phyloP scores from a whole-genome alignment of 2,329 filamentous ascomycete species.

The Nothophoma quercina region DNA sequence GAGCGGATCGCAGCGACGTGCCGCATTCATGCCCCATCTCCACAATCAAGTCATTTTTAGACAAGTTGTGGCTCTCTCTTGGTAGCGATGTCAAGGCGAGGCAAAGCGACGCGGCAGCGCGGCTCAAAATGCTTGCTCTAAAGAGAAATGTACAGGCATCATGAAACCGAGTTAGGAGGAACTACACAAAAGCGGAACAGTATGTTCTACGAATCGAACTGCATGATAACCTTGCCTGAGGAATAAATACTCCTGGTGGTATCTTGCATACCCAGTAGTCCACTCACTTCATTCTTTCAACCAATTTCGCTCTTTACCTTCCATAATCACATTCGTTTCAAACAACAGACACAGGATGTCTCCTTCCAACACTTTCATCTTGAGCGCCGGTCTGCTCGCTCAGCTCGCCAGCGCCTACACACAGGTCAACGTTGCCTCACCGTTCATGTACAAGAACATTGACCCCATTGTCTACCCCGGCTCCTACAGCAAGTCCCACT shows the following conservation, averaged over 20 bases:
- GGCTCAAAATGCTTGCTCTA: slow-evolving; percentile 5
- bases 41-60: not conserved
- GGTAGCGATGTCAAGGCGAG: not conserved
- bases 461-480: slow-evolving; percentile 55
- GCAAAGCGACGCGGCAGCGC: not conserved
- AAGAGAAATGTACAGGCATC: not conserved
- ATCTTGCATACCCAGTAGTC: not conserved
- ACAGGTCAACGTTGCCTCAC: slow-evolving; percentile 40
- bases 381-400: slow-evolving; percentile 36
- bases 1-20: not conserved
- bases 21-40: slow-evolving; percentile 2
- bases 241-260: slow-evolving; percentile 5
- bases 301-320: slow-evolving; percentile 6
- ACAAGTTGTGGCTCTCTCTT: slow-evolving; percentile 3
- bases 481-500: slow-evolving; percentile 49
- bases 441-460: slow-evolving; percentile 57
- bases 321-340: slow-evolving; percentile 8
- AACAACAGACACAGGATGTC: slow-evolving; percentile 41
- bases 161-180: slow-evolving; percentile 10
- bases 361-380: slow-evolving; percentile 27
- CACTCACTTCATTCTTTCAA: slow-evolving; percentile 4
- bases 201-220: not conserved
- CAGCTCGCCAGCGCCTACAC: slow-evolving; percentile 44
- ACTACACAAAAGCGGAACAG: slow-evolving; percentile 6
- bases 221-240: not conserved